A percentile compares a stretch with the other conserved stretches of the same genome.
Conservation (phyloP, 2,329 filamentous ascomycete genomes). For the Alternaria sp. region DNA sequence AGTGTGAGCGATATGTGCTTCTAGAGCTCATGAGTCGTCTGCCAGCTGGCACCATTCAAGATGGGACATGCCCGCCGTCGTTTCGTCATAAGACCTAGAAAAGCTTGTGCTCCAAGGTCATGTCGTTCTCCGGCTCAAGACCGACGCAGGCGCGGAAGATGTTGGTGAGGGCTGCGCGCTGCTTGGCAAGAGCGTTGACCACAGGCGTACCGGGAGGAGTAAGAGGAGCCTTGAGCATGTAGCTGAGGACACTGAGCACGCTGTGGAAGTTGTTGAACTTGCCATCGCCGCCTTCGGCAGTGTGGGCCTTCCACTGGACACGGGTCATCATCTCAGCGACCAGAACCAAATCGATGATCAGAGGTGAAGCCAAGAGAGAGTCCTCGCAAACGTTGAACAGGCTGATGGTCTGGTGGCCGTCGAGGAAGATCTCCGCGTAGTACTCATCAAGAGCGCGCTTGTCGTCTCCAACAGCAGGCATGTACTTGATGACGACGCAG, state of each 20-base stretch:
- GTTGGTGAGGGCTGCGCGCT: constrained; percentile 92
- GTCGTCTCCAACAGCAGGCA: constrained; percentile 98
- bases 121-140: constrained; percentile 95
- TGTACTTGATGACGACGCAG: constrained; percentile 99
- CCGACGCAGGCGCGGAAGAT: constrained; percentile 98
- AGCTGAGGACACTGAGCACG: constrained; percentile 95
- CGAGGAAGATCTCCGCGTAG: constrained; percentile 98
- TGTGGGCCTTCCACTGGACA: constrained; percentile 80
- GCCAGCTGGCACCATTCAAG: background rate
- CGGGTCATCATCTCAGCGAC: constrained; percentile 98
- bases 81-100: constrained; percentile 55
- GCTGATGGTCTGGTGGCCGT: constrained; percentile 96
- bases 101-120: constrained; percentile 99
- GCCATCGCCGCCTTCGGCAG: constrained; percentile 59
- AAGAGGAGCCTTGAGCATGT: constrained; percentile 96
- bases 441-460: constrained; percentile 99
- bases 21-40: background rate
- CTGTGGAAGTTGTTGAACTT: constrained; percentile 95
- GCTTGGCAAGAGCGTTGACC: constrained; percentile 93
- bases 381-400: constrained; percentile 99
- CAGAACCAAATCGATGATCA: constrained; percentile 96
- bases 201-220: constrained; percentile 95
- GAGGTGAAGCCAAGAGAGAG: constrained; percentile 89
- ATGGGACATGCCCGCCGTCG: background rate
- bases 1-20: background rate